phyloP scores from a whole-genome alignment of 805 yeast species.

The Lipomyces mesembrius region DNA sequence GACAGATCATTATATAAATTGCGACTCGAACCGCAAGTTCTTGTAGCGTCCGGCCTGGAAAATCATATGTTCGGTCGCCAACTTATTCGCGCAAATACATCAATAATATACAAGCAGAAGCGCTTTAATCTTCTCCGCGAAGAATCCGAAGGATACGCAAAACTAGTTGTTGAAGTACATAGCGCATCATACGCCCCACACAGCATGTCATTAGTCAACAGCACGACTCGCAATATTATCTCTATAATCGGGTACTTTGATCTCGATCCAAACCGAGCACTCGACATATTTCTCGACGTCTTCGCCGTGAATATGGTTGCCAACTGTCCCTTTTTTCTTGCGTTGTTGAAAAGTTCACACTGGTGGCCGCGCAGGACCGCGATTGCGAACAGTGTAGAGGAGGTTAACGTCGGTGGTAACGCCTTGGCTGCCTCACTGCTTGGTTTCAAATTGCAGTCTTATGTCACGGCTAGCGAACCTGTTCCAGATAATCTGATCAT shows the following conservation, averaged over 20 bases:
- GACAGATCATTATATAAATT: constrained; percentile 38
- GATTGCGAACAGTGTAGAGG: constrained; percentile 3
- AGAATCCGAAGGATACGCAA: constrained; percentile 77
- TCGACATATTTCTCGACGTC: constrained; percentile 65
- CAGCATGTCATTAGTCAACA: constrained; percentile 43
- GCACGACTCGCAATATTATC: constrained; percentile 55
- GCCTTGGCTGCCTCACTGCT: constrained; percentile 59
- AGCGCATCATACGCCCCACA: constrained; percentile 30
- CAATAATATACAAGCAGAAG: constrained; percentile 54
- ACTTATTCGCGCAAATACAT: constrained; percentile 50
- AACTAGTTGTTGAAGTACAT: constrained; percentile 47
- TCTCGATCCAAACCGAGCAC: constrained; percentile 71
- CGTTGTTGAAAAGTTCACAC: constrained; percentile 56
- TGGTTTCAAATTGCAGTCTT: constrained; percentile 51
- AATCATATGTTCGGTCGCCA: constrained; percentile 46
- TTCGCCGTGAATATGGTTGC: constrained; percentile 52
- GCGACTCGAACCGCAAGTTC: constrained; percentile 39
- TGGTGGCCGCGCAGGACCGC: constrained; percentile 65
- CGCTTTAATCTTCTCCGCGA: constrained; percentile 73
- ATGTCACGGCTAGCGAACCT: constrained; percentile 44
- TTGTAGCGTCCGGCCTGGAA: constrained; percentile 20
- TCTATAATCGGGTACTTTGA: constrained; percentile 73
- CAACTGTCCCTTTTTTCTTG: constrained; percentile 54
- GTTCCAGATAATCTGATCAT: constrained; percentile 53
- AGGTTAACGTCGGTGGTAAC: constrained; percentile 56